Evolutionary conservation across 2,329 filamentous ascomycete species (phyloP).

Genomic region (Xylaria sp.): DNA sequence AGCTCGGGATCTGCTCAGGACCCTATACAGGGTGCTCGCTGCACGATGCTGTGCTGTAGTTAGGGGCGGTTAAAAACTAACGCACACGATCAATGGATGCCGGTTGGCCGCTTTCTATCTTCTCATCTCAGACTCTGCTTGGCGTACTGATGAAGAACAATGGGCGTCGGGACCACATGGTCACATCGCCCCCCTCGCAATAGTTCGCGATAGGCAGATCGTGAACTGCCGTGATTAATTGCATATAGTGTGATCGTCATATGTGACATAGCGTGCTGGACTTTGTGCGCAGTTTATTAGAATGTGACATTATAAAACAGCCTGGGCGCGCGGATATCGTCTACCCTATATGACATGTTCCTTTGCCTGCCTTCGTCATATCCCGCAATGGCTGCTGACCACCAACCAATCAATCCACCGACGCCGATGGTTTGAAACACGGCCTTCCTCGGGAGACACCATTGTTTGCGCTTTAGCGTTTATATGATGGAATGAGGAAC

Average conservation of each 20-base stretch:
- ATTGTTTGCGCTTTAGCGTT: constrained; percentile 24
- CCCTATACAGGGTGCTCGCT: neutral
- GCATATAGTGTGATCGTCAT: constrained; percentile 27
- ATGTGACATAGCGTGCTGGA: constrained; percentile 31
- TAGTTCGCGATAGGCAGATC: constrained; percentile 11
- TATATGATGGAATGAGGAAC: too few relatives aligned
- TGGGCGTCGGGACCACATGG: neutral
- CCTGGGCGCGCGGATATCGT: constrained; percentile 13
- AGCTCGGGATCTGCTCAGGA: neutral
- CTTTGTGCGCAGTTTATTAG: constrained; percentile 14
- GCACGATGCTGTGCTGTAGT: neutral
- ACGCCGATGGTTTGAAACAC: constrained; percentile 27
- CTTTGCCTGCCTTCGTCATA: constrained; percentile 25
- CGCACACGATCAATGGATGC: neutral
- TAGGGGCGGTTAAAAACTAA: neutral
- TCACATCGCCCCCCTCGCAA: constrained; percentile 7
- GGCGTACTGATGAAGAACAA: neutral
- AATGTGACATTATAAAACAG: constrained; percentile 24
- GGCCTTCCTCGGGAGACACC: constrained; percentile 18
- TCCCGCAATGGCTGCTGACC: constrained; percentile 27
- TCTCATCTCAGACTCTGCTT: neutral
- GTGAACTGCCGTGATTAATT: constrained; percentile 24
- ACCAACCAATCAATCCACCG: constrained; percentile 19
- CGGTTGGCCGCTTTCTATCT: neutral
- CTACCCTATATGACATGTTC: constrained; percentile 18